Evolutionary conservation across 805 yeast species (phyloP), one percentile per base, ranked within the genome.

Genomic region (Brettanomyces custersianus): DNA sequence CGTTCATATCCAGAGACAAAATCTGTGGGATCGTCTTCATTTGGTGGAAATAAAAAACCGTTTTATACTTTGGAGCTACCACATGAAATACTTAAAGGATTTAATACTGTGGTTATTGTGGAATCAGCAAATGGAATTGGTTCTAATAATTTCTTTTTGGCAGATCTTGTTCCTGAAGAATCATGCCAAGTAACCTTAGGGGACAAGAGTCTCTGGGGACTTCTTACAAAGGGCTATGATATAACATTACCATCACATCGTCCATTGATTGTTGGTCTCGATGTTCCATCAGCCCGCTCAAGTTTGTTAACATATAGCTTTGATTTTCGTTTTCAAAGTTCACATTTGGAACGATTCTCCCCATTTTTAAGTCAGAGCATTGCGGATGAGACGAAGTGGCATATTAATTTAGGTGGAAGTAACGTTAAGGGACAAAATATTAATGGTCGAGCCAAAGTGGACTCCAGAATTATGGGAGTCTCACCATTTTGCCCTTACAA

Each of bases 311-410:
- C 79, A 0, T 81, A 74, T 49, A 43, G 46, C 17, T 46, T 57
- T 33, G 60, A 56, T 35, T 44, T 56, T 4, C 40, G 60, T 20
- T 57, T 54, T 36, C 45, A 43, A 29, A 46, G 46, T 17, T 49
- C 57, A 4, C 42, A 38, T 17, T 24, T 19, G 6, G 62, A 55
- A 35, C 42, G 50, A 30, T 81, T 79, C 47, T 56, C 72, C 16
- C 83, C 94, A 1, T 64, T 86, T 25, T 55, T 82, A 3, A 67
- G 86, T 38, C 95, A 87, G 54, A 70, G 71, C 60, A 62, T 74
- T 4, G 60, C 64, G 9, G 77, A 74, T 24, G 96, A 88, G 52
- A 69, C 85, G 0, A 86, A 85, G 57, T 88, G 90, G 87, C 82
- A 77, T 47, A 57, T 80, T 7, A 68, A 77, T 37, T 40, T 77